phyloP scores from a whole-genome alignment of 768 basidiomycete genomes.

The Krasilnikovozyma curviuscula region DNA sequence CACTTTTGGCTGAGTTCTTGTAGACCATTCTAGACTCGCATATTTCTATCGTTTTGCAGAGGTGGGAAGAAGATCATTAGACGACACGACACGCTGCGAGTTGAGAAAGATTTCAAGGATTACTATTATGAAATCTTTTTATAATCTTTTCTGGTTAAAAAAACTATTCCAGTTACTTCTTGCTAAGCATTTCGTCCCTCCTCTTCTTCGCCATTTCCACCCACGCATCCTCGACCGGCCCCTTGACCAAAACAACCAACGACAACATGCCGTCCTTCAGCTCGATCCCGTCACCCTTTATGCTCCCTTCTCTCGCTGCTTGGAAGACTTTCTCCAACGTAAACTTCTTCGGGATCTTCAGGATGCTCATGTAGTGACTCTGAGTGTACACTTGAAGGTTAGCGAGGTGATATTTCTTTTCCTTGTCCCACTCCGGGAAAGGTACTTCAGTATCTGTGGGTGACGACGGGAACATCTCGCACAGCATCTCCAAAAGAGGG shows the following conservation, averaged over 20 bases:
- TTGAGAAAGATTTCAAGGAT: too few species aligned
- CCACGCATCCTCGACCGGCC: constrained; percentile 16
- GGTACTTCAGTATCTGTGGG: constrained; percentile 30
- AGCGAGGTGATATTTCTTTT: constrained; percentile 43
- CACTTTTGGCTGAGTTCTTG: too few species aligned
- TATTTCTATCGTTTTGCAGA: too few species aligned
- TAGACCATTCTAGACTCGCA: too few species aligned
- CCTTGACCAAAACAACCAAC: constrained; percentile 26
- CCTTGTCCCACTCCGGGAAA: constrained; percentile 56
- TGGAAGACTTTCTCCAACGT: constrained; percentile 56
- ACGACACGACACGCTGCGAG: too few species aligned
- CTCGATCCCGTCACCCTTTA: constrained; percentile 54
- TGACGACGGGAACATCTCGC: constrained; percentile 61
- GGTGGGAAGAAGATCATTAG: too few species aligned
- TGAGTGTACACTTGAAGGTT: constrained; percentile 65
- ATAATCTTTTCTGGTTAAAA: too few species aligned
- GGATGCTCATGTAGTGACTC: constrained; percentile 50
- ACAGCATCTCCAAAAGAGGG: constrained; percentile 56
- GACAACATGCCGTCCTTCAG: constrained; percentile 33
- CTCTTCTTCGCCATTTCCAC: constrained; percentile 4
- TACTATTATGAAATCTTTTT: too few species aligned
- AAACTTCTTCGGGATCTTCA: constrained; percentile 86
- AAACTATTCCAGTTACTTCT: too few species aligned
- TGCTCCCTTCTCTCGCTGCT: constrained; percentile 37
- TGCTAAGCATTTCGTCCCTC: neutral